Evolutionary conservation across 805 yeast genomes (phyloP).

Genomic region (Myxozyma vanderwaltii): DNA sequence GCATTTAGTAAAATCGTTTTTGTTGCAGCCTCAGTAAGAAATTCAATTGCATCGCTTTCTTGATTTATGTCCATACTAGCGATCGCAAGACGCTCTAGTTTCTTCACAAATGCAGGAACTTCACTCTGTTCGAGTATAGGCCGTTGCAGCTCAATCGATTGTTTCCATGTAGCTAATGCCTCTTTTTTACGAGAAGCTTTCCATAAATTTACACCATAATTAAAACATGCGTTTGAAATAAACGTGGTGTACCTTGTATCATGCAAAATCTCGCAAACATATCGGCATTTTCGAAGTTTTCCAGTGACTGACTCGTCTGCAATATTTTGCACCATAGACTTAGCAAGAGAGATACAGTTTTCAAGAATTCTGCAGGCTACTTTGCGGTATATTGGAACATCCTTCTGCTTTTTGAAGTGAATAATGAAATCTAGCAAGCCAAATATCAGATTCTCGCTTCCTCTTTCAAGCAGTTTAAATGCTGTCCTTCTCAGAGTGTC

Average conservation of each 20-base stretch:
- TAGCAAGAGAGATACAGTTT: slow-evolving; percentile 14
- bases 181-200: slow-evolving; percentile 5
- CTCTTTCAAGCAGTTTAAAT: slow-evolving; percentile 3
- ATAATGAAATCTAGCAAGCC: slow-evolving; percentile 15
- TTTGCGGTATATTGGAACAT: slow-evolving; percentile 11
- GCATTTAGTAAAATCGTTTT: background rate
- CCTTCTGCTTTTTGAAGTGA: slow-evolving; percentile 7
- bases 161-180: slow-evolving; percentile 21
- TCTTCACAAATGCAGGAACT: slow-evolving; percentile 5
- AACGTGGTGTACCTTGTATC: slow-evolving; percentile 12
- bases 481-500: slow-evolving; percentile 22
- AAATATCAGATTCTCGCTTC: slow-evolving; percentile 9
- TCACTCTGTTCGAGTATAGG: background rate
- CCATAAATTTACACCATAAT: slow-evolving; percentile 25
- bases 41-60: slow-evolving; percentile 1
- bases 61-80: slow-evolving; percentile 17
- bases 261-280: slow-evolving; percentile 4
- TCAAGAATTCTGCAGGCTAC: slow-evolving; percentile 23
- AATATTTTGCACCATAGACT: background rate
- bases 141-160: slow-evolving; percentile 14
- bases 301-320: background rate
- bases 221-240: slow-evolving; percentile 20
- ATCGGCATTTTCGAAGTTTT: slow-evolving; percentile 6
- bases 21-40: slow-evolving; percentile 2
- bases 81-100: slow-evolving; percentile 26